A percentile compares a stretch with the other conserved stretches of the same genome.
Evolutionary conservation across 768 basidiomycete species (phyloP).

Genomic region (Neoboletus brunneissimus): DNA sequence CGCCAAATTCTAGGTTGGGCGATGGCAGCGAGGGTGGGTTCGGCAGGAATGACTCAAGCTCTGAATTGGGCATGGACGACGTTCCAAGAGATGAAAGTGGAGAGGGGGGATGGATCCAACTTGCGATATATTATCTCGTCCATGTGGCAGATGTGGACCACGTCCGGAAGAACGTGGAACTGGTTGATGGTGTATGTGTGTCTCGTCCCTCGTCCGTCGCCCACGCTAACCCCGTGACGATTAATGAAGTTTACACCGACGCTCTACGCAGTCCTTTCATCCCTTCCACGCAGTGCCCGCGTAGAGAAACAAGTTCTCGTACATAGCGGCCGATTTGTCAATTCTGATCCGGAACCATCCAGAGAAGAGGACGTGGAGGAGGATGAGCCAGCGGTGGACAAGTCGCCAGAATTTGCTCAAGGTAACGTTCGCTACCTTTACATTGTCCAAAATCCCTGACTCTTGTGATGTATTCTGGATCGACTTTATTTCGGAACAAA

Average conservation of each 20-base stretch:
- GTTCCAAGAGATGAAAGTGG: slow-evolving; percentile 22
- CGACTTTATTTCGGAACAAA: not conserved
- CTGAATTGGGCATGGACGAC: slow-evolving; percentile 32
- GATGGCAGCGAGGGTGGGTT: slow-evolving; percentile 29
- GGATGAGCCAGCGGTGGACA: slow-evolving; percentile 35
- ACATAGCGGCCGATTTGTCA: slow-evolving; percentile 61
- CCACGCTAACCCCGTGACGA: not conserved
- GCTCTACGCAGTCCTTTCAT: slow-evolving; percentile 59
- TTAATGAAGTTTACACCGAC: slow-evolving; percentile 34
- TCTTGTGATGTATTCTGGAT: not conserved
- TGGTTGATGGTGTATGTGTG: slow-evolving; percentile 18
- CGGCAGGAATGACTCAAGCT: slow-evolving; percentile 15
- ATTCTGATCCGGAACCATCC: slow-evolving; percentile 28
- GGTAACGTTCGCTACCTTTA: slow-evolving; percentile 32
- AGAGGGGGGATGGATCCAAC: slow-evolving; percentile 52
- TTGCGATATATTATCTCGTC: slow-evolving; percentile 72
- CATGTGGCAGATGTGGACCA: slow-evolving; percentile 37
- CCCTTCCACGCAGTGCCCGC: slow-evolving; percentile 67
- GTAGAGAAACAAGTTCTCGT: slow-evolving; percentile 75
- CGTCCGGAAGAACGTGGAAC: slow-evolving; percentile 41
- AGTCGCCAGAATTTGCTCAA: slow-evolving; percentile 38
- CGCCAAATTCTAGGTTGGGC: slow-evolving; percentile 46
- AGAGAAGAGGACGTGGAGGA: slow-evolving; percentile 37
- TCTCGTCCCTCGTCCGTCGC: not conserved
- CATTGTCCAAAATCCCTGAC: not conserved